Conservation (phyloP, 2,329 filamentous ascomycete species). For the Magnaporthiopsis incrustans region DNA sequence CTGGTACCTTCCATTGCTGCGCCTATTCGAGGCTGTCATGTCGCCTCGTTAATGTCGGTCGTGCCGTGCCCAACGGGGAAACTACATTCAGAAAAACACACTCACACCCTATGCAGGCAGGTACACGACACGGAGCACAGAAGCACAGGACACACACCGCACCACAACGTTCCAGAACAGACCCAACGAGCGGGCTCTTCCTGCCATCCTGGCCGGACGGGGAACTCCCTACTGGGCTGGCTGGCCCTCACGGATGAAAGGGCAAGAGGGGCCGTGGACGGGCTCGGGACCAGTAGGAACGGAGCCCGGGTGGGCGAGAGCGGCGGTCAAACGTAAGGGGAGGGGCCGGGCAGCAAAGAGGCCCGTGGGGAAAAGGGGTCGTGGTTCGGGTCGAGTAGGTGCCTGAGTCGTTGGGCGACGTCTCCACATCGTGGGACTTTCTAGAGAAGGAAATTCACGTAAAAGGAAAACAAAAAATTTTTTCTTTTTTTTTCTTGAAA, state of each 20-base stretch:
- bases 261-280: background rate
- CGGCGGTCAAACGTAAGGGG: no score
- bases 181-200: background rate
- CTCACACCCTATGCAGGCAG: no score
- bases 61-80: background rate
- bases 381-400: no score
- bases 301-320: background rate
- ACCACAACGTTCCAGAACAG: background rate
- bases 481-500: no score
- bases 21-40: background rate
- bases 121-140: background rate
- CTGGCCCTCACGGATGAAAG: background rate
- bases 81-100: background rate
- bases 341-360: background rate
- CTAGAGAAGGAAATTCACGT: no score
- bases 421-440: no score
- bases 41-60: background rate
- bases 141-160: background rate
- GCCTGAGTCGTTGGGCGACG: no score
- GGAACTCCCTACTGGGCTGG: background rate
- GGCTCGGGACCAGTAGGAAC: background rate
- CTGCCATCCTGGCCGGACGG: background rate
- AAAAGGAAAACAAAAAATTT: no score
- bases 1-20: background rate
- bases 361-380: background rate